A percentile compares a stretch with the other conserved stretches of the same genome.
Conservation (phyloP, 345 rosid genomes). For the Populus ilicifolia region DNA sequence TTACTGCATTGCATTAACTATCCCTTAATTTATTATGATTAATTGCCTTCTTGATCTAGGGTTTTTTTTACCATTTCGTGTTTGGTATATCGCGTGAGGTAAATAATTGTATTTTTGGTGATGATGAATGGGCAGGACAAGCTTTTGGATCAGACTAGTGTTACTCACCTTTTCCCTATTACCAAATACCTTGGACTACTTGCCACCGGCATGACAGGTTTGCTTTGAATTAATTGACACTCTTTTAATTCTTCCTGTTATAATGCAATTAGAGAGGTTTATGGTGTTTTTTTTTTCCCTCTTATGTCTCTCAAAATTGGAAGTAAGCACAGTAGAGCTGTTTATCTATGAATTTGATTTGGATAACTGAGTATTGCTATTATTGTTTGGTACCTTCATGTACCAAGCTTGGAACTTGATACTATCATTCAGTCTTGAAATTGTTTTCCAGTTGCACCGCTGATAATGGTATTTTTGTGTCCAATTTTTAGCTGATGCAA, state of each 20-base stretch:
- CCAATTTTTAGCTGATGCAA: slow-evolving; percentile 78
- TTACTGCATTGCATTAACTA: no score
- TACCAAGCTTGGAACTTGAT: not conserved
- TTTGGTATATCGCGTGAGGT: no score
- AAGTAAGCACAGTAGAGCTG: not conserved
- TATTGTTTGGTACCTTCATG: not conserved
- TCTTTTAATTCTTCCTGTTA: not conserved
- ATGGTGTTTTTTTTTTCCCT: rapidly evolving
- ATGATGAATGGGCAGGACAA: slow-evolving; percentile 59
- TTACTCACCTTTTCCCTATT: slow-evolving; percentile 84
- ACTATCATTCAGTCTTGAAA: not conserved
- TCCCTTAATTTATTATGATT: no score
- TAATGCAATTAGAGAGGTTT: not conserved
- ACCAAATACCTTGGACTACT: slow-evolving; percentile 86
- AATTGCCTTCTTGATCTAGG: slow-evolving; percentile 7
- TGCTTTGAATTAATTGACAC: not conserved
- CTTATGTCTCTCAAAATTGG: no score
- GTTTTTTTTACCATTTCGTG: not conserved
- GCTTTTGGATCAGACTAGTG: slow-evolving; percentile 96
- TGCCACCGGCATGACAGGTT: slow-evolving; percentile 97
- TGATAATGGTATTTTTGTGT: no score
- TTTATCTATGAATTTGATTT: not conserved
- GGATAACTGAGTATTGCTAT: not conserved
- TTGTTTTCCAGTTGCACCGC: no score
- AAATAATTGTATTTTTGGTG: not conserved